Conservation (phyloP, 2,329 filamentous ascomycete species). For the Amesomyces nigricolor region DNA sequence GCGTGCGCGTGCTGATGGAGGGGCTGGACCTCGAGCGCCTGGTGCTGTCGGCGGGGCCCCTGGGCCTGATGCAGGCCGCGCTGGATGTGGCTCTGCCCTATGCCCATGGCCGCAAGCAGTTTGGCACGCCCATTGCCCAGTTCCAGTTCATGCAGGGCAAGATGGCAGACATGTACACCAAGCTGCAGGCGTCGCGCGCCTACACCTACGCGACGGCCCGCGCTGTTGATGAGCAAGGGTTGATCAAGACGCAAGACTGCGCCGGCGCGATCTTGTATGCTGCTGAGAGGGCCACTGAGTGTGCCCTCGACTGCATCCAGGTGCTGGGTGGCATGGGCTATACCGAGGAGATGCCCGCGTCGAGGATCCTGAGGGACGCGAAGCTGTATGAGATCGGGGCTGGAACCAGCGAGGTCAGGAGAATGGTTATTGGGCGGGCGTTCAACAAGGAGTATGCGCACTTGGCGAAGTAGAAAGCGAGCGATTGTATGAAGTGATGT, state of each 20-base stretch:
- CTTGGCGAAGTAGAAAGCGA: conserved; percentile 18
- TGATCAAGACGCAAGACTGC: conserved; percentile 82
- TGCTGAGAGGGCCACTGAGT: conserved; percentile 84
- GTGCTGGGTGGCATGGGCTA: conserved; percentile 94
- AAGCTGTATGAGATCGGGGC: conserved; percentile 95
- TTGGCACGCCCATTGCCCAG: conserved; percentile 76
- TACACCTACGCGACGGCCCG: conserved; percentile 84
- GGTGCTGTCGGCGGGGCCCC: conserved; percentile 81
- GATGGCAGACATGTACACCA: conserved; percentile 96
- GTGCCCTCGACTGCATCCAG: conserved; percentile 81
- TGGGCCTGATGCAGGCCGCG: conserved; percentile 90
- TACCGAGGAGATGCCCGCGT: conserved; percentile 89
- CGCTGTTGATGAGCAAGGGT: conserved; percentile 68
- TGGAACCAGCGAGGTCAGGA: conserved; percentile 86
- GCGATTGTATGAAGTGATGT: not conserved
- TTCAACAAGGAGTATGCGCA: conserved; percentile 79
- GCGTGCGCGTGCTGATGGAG: conserved; percentile 90
- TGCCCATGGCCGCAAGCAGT: conserved; percentile 83
- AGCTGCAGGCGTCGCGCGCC: conserved; percentile 73
- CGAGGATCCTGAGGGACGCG: conserved; percentile 69
- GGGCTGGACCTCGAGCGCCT: conserved; percentile 90
- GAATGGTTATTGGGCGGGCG: conserved; percentile 88
- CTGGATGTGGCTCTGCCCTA: conserved; percentile 85
- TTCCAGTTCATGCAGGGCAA: conserved; percentile 93
- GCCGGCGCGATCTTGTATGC: conserved; percentile 91